phyloP scores from a whole-genome alignment of 345 rosid genomes.

The Eucalyptus sideroxylon region DNA sequence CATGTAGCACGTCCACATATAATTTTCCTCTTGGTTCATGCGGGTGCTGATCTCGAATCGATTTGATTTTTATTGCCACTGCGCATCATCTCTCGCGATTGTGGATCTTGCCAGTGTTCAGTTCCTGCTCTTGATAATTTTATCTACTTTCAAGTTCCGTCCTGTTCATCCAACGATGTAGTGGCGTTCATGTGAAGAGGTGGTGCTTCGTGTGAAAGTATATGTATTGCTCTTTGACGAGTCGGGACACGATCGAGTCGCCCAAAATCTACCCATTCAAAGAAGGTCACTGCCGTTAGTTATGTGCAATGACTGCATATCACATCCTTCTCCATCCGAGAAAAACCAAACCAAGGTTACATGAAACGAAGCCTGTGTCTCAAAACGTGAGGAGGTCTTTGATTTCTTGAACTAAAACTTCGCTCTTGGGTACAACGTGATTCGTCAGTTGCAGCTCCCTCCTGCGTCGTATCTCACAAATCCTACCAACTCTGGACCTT shows the following conservation, averaged over 20 bases:
- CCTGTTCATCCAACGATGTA: not conserved
- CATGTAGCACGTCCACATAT: not conserved
- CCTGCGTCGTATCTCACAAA: constrained; percentile 51
- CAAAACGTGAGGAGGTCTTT: not conserved
- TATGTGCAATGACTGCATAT: not conserved
- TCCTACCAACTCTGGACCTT: constrained; percentile 73
- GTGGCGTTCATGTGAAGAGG: not conserved
- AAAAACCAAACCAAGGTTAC: not conserved
- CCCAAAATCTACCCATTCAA: not conserved
- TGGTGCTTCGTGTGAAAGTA: not conserved
- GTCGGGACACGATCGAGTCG: not conserved
- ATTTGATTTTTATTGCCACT: not conserved
- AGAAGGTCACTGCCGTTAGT: not conserved
- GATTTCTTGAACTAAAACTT: not conserved
- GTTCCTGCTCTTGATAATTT: not conserved
- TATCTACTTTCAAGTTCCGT: not conserved
- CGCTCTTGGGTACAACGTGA: not conserved
- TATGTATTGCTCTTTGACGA: not conserved
- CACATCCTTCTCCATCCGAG: not conserved
- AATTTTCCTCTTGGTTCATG: not conserved
- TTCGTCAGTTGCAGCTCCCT: constrained; percentile 26
- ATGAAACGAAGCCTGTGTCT: not conserved
- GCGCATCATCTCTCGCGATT: not conserved
- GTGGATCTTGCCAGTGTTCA: not conserved
- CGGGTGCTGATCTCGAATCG: not conserved